Percentiles rank a stretch among this genome's conserved stretches.
phyloP scores from a whole-genome alignment of 2,329 filamentous ascomycete species.

The Neoascochyta sp. region DNA sequence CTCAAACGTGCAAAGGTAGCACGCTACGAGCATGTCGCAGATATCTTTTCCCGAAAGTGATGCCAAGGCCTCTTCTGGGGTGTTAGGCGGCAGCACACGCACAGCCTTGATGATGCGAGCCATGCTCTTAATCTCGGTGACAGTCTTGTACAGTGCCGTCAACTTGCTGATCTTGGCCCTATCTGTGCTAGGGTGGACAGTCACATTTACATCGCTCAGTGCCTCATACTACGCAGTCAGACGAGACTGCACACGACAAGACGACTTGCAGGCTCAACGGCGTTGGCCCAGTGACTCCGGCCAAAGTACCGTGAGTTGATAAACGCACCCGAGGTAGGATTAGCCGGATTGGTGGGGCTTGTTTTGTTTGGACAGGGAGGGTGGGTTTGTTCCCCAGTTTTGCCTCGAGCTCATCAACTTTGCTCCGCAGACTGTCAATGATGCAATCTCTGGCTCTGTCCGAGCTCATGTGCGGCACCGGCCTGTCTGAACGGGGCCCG shows the following conservation, averaged over 20 bases:
- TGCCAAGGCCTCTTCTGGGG: constrained; percentile 41
- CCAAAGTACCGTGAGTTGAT: constrained; percentile 56
- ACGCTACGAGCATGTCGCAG: constrained; percentile 47
- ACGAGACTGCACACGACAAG: neutral
- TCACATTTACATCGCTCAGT: constrained; percentile 13
- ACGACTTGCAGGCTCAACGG: constrained; percentile 29
- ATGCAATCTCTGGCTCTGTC: constrained; percentile 1
- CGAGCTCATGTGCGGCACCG: constrained; percentile 2
- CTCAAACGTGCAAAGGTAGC: constrained; percentile 51
- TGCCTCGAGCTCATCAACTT: too few relatives aligned
- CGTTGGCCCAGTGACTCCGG: constrained; percentile 49
- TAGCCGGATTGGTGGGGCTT: constrained; percentile 1
- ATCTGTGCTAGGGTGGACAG: constrained; percentile 39
- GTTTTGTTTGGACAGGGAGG: constrained; percentile 4
- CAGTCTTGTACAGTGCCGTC: constrained; percentile 18
- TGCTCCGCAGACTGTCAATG: constrained; percentile 5
- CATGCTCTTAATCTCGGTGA: constrained; percentile 49
- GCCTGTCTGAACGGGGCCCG: constrained; percentile 3
- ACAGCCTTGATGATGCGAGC: constrained; percentile 50
- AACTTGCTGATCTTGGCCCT: constrained; percentile 32
- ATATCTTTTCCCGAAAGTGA: constrained; percentile 48
- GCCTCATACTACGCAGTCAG: constrained; percentile 12
- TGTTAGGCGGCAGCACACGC: constrained; percentile 39
- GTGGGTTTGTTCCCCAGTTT: too few relatives aligned
- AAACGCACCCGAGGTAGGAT: constrained; percentile 12